Conservation (phyloP, 2,329 filamentous ascomycete genomes). For the Pseudonectria foliicola region DNA sequence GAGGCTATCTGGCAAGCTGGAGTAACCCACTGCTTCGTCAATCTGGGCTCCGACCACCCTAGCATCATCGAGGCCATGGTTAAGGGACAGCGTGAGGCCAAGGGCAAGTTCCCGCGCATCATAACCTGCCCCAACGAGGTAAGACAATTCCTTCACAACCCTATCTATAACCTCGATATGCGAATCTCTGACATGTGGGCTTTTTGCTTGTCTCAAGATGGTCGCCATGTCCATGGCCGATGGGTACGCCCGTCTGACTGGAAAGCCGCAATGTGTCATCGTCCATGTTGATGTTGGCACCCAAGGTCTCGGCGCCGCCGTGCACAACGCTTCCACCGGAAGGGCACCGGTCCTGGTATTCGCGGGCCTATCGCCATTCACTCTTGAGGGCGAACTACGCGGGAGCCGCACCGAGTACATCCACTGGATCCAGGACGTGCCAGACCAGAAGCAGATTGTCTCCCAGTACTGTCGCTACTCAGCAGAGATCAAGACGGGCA, state of each 20-base stretch:
- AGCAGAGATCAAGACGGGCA: conserved; percentile 74
- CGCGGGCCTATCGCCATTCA: conserved; percentile 70
- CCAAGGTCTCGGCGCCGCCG: conserved; percentile 67
- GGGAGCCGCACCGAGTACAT: conserved; percentile 78
- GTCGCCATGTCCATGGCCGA: conserved; percentile 80
- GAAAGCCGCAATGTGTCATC: conserved; percentile 68
- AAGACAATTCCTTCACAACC: conserved; percentile 9
- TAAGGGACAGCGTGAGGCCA: conserved; percentile 62
- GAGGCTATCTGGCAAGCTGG: conserved; percentile 70
- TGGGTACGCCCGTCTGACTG: conserved; percentile 66
- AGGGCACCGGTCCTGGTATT: conserved; percentile 71
- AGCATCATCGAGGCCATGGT: conserved; percentile 76
- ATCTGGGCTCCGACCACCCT: conserved; percentile 66
- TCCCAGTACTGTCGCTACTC: conserved; percentile 80
- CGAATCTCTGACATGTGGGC: conserved; percentile 3
- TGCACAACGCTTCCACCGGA: conserved; percentile 72
- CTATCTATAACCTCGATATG: neutral
- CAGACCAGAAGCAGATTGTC: conserved; percentile 73
- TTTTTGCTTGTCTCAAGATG: conserved; percentile 46
- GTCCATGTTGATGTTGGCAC: conserved; percentile 79
- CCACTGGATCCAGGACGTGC: conserved; percentile 80
- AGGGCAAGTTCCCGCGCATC: conserved; percentile 59
- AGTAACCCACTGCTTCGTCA: conserved; percentile 54
- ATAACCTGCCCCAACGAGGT: conserved; percentile 79
- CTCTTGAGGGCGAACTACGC: conserved; percentile 68